A percentile compares a stretch with the other conserved stretches of the same genome.
Conservation (phyloP, 306 rosid genomes). For the Gastrolobium bilobum region DNA sequence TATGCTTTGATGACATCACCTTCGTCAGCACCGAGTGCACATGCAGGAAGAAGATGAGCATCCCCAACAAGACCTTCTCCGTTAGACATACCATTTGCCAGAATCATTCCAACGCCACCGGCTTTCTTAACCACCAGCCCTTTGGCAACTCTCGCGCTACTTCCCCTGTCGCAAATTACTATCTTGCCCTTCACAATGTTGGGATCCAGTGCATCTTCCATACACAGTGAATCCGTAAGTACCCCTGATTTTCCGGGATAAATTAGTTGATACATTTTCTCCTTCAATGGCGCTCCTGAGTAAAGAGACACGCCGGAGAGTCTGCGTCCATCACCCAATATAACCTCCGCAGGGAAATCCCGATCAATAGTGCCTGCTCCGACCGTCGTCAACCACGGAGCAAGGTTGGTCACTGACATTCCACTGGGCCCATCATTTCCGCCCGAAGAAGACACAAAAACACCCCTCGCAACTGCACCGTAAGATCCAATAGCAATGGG, state of each 20-base stretch:
- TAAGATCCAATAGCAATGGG: constrained; percentile 91
- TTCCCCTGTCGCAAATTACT: constrained; percentile 89
- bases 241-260: constrained; percentile 84
- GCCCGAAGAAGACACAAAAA: constrained; percentile 83
- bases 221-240: constrained; percentile 76
- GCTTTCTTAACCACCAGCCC: constrained; percentile 89
- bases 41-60: constrained; percentile 84
- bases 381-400: constrained; percentile 91
- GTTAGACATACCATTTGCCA: constrained; percentile 75
- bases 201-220: constrained; percentile 85
- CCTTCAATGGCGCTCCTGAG: constrained; percentile 69
- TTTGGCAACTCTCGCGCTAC: constrained; percentile 77
- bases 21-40: constrained; percentile 79
- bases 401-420: constrained; percentile 81
- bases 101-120: constrained; percentile 91
- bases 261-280: constrained; percentile 71
- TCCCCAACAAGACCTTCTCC: constrained; percentile 94
- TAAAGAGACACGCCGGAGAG: constrained; percentile 79
- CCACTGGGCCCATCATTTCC: constrained; percentile 89
- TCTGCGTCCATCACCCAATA: constrained; percentile 67
- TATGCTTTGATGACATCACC: constrained; percentile 75
- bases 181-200: constrained; percentile 71
- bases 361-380: constrained; percentile 96
- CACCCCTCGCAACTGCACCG: constrained; percentile 79
- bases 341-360: constrained; percentile 76